Base-by-base conservation (phyloP, 2,329 filamentous ascomycete species). In the Chalaropsis thielavioides region DNA sequence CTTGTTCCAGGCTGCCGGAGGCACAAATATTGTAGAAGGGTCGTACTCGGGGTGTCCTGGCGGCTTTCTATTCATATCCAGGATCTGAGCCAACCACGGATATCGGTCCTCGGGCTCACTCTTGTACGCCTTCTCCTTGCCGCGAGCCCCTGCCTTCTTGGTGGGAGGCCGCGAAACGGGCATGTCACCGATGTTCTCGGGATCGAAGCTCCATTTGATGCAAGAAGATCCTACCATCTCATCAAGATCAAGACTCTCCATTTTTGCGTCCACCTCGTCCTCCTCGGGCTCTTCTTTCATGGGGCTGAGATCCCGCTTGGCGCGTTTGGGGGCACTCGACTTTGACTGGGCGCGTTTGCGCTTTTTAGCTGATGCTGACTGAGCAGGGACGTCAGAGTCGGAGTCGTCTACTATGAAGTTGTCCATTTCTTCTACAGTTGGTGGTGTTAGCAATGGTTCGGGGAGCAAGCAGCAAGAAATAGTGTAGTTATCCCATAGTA, bases 381-480 rank as follows among this genome's bases (percentile, higher is more conserved):
- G 69, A 68, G 79, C 72, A 15, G 72, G 73, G 19, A 85, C 88
- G 60, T 95, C 91, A 0, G 90, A 92, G 51, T 95, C 90, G 70
- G 95, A 90, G 71, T 96, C 92, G 0, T 88, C 85, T 3, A 88
- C 91, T 27, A 97, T 80, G 71, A 97, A 97, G 73, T 96, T 89
- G 68, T 87, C 90, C 77, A 95, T 84, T 64, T 94, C 89, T 75
- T 80, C 77, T 82, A 61, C 1, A n/a, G 15, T 11, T 49, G 31
- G 22, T 10, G 63, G 22, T 10, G 63, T 64, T 60, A 63, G 58
- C 31, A 51, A 22, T 41, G 72, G 64, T 27, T 60, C 35, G 31
- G 19, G n/a, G 17, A 3, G 31, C 27, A 22, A 35, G 19, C 4
- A 24, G 11, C 8, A 15, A 62, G 41, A 19, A 24, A 10, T 43